Percentiles rank a stretch among this genome's conserved stretches.
Evolutionary conservation across 2,329 filamentous ascomycete species (phyloP).

Genomic region (Microdochium bolleyi): DNA sequence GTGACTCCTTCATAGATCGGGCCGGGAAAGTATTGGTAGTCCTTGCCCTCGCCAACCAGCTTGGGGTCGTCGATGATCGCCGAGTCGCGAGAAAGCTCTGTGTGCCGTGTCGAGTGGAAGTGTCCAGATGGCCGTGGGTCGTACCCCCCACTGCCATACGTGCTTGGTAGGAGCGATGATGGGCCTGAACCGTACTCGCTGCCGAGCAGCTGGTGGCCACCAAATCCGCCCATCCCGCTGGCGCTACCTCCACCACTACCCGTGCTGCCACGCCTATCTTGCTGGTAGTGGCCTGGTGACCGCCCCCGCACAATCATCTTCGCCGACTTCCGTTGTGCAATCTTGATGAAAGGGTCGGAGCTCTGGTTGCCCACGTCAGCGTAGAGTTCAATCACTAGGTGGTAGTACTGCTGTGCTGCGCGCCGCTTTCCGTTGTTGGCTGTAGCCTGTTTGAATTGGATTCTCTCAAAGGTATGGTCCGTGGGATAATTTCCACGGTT

Average conservation of each 20-base stretch:
- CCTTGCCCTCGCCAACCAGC: constrained; percentile 36
- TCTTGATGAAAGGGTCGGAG: constrained; percentile 54
- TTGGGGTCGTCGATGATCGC: constrained; percentile 46
- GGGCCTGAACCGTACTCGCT: constrained; percentile 27
- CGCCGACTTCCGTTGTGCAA: constrained; percentile 65
- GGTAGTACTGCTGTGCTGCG: constrained; percentile 87
- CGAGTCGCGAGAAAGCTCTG: constrained; percentile 41
- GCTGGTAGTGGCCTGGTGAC: constrained; percentile 74
- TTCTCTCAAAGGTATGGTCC: constrained; percentile 70
- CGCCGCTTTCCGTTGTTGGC: constrained; percentile 89
- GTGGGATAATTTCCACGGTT: constrained; percentile 34
- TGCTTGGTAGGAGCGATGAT: constrained; percentile 28
- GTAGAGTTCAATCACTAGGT: constrained; percentile 79
- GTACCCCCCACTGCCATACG: constrained; percentile 25
- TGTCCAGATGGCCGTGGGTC: constrained; percentile 29
- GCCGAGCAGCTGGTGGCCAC: constrained; percentile 28
- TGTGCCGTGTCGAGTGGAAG: constrained; percentile 33
- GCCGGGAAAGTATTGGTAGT: constrained; percentile 47
- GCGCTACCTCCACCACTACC: constrained; percentile 62
- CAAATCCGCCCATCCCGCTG: constrained; percentile 47
- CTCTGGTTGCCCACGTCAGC: constrained; percentile 52
- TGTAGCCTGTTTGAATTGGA: constrained; percentile 90
- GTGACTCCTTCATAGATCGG: constrained; percentile 38
- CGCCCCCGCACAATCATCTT: constrained; percentile 83
- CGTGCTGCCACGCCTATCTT: constrained; percentile 59